These are phyloP conservation scores for Hypomyces perniciosus DNA, from an alignment of 2,329 filamentous ascomycete species.

Conservation along the genomic window DNA sequence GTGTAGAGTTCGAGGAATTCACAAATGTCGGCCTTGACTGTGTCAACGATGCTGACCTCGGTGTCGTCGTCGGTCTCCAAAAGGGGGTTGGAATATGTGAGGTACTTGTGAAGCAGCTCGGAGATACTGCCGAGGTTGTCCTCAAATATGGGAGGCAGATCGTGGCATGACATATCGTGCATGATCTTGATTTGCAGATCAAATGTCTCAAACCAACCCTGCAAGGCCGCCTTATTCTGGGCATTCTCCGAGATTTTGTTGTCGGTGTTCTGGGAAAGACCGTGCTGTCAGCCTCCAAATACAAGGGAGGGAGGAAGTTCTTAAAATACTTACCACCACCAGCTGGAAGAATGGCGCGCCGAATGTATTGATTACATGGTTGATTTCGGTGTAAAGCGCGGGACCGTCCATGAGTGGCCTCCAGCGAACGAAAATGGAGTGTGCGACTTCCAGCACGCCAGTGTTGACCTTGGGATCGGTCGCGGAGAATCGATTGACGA, in stretches of 20 bases:
- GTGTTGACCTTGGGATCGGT: conserved; percentile 82
- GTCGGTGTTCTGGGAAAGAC: conserved; percentile 53
- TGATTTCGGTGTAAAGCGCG: conserved; percentile 89
- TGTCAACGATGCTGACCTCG: conserved; percentile 78
- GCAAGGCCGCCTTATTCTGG: conserved; percentile 66
- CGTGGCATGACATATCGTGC: conserved; percentile 95
- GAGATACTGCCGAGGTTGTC: conserved; percentile 75
- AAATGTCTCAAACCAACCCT: conserved; percentile 75
- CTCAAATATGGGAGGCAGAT: conserved; percentile 91
- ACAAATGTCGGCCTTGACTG: conserved; percentile 88
- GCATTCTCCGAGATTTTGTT: conserved; percentile 67
- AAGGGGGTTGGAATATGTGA: conserved; percentile 79
- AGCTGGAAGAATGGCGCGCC: conserved; percentile 76
- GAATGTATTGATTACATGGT: conserved; percentile 86
- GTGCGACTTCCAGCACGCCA: conserved; percentile 91
- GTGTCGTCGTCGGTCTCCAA: conserved; percentile 83
- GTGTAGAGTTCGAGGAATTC: conserved; percentile 85
- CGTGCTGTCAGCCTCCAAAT: conserved; percentile 14
- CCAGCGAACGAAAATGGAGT: conserved; percentile 97
- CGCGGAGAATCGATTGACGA: conserved; percentile 78
- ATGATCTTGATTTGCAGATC: conserved; percentile 88
- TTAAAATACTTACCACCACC: conserved; percentile 53
- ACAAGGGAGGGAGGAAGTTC: neutral
- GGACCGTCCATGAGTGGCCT: conserved; percentile 89
- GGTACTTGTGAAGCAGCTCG: conserved; percentile 81